phyloP scores from a whole-genome alignment of 2,329 filamentous ascomycete genomes.

The Trichoderma lentiforme region DNA sequence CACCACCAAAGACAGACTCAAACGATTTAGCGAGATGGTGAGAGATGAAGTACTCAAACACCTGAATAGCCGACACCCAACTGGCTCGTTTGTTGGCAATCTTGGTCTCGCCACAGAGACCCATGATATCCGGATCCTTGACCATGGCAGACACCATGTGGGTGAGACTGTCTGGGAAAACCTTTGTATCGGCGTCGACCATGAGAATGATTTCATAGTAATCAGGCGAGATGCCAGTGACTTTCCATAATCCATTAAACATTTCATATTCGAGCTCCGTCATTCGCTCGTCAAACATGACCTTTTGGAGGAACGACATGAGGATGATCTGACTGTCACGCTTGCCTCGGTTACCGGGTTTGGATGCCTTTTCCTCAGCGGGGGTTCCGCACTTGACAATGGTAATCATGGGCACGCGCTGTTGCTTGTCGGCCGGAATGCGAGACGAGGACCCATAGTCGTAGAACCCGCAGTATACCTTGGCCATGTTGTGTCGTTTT shows the following conservation, averaged over 20 bases:
- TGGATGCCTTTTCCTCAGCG: conserved; percentile 74
- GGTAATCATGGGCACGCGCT: conserved; percentile 96
- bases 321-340: conserved; percentile 98
- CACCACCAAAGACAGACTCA: conserved; percentile 97
- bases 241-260: conserved; percentile 99
- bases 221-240: conserved; percentile 96
- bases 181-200: conserved; percentile 98
- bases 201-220: conserved; percentile 98
- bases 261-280: conserved; percentile 98
- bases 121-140: conserved; percentile 98
- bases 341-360: conserved; percentile 97
- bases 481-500: conserved; percentile 99
- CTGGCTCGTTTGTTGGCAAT: conserved; percentile 95
- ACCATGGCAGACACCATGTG: conserved; percentile 99
- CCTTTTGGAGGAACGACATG: conserved; percentile 99
- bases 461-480: conserved; percentile 97
- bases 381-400: conserved; percentile 95
- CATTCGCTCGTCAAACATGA: conserved; percentile 99
- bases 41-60: conserved; percentile 99
- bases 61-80: conserved; percentile 97
- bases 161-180: conserved; percentile 96
- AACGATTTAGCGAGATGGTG: conserved; percentile 97
- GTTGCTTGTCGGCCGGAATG: conserved; percentile 82
- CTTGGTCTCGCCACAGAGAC: conserved; percentile 97
- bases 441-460: conserved; percentile 82